A percentile compares a stretch with the other conserved stretches of the same genome.
Evolutionary conservation across 2,329 filamentous ascomycete species (phyloP).

Genomic region (Cladorrhinum sp.): DNA sequence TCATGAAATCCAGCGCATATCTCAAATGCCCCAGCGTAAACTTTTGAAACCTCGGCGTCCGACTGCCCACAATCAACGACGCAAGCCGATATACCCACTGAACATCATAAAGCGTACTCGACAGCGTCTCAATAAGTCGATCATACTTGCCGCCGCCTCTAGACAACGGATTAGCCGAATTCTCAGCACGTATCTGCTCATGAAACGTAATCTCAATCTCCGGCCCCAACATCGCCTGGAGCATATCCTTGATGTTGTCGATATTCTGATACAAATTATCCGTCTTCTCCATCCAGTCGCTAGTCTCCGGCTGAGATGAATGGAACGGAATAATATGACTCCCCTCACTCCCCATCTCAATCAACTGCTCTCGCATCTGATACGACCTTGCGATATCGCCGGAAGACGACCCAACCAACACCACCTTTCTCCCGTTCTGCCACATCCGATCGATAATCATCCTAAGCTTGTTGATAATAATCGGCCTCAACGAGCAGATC

Average conservation of each 20-base stretch:
- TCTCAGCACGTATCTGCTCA: conserved; percentile 5
- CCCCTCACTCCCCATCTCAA: conserved; percentile 33
- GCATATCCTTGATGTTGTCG: conserved; percentile 46
- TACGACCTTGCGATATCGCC: conserved; percentile 46
- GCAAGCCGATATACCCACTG: conserved; percentile 35
- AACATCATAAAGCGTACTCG: conserved; percentile 29
- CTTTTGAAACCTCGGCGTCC: conserved; percentile 13
- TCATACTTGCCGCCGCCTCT: conserved; percentile 6
- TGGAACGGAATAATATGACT: conserved; percentile 33
- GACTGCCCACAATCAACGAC: conserved; percentile 28
- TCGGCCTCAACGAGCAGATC: conserved; percentile 66
- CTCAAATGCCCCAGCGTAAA: conserved; percentile 22
- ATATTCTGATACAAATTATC: conserved; percentile 44
- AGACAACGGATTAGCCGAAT: conserved; percentile 3
- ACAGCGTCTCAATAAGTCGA: conserved; percentile 12
- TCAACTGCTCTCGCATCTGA: conserved; percentile 29
- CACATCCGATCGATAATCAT: conserved; percentile 69
- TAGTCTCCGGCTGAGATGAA: conserved; percentile 14
- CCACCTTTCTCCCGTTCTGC: conserved; percentile 65
- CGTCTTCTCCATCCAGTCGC: conserved; percentile 28
- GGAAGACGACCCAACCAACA: conserved; percentile 74
- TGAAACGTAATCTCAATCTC: conserved; percentile 16
- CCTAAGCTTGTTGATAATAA: conserved; percentile 69
- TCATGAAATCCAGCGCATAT: conserved; percentile 29
- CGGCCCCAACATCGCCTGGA: conserved; percentile 29